Evolutionary conservation across 495 filamentous ascomycete genomes (phyloP).

Genomic region (Penicillium fimorum): DNA sequence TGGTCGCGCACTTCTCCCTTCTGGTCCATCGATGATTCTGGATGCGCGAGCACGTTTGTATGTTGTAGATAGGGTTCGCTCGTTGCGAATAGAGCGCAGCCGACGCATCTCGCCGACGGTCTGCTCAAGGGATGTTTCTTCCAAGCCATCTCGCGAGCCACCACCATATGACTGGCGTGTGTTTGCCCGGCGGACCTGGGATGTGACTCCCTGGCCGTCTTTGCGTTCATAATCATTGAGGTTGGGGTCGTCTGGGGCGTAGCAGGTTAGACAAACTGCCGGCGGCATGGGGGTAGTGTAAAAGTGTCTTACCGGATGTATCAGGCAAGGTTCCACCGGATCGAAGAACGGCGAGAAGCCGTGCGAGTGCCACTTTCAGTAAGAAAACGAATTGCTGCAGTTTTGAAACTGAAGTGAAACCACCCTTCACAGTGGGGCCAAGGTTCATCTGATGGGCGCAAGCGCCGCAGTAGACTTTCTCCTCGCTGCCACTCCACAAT

Average conservation of each 20-base stretch:
- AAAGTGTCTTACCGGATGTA: conserved; percentile 57
- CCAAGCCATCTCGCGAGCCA: conserved; percentile 52
- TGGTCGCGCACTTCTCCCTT: conserved; percentile 71
- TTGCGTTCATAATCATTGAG: conserved; percentile 63
- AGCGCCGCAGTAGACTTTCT: conserved; percentile 63
- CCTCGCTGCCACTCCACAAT: conserved; percentile 61
- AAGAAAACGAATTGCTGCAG: conserved; percentile 93
- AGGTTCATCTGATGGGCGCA: conserved; percentile 56
- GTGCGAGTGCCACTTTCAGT: conserved; percentile 84
- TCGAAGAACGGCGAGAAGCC: conserved; percentile 82
- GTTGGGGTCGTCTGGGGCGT: conserved; percentile 66
- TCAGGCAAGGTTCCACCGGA: conserved; percentile 75
- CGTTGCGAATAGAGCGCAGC: conserved; percentile 86
- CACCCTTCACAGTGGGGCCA: conserved; percentile 47
- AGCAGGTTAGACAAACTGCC: conserved; percentile 17
- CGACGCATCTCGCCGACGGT: conserved; percentile 93
- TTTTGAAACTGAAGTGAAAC: conserved; percentile 68
- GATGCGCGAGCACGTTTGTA: conserved; percentile 88
- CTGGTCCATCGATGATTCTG: conserved; percentile 87
- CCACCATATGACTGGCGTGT: conserved; percentile 70
- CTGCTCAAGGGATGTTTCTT: conserved; percentile 85
- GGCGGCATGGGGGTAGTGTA: conserved; percentile 1
- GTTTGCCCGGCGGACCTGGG: conserved; percentile 56
- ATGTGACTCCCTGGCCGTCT: conserved; percentile 56
- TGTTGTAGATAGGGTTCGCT: conserved; percentile 88